phyloP scores from a whole-genome alignment of 495 filamentous ascomycete genomes.

The Tuber umbilicatum region DNA sequence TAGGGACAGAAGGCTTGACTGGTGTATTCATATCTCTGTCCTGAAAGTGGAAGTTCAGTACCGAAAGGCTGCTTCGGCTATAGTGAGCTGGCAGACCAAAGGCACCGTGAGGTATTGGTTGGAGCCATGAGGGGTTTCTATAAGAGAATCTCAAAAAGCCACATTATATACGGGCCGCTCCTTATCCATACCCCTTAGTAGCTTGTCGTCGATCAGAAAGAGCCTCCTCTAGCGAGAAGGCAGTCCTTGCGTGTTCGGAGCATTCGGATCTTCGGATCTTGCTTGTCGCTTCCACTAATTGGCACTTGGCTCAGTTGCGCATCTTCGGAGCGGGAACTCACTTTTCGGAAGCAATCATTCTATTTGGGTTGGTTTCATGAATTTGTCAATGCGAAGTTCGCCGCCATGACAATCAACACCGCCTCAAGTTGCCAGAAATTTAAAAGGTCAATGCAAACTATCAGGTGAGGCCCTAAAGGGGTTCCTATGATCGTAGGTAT shows the following conservation, averaged over 20 bases:
- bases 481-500: background rate
- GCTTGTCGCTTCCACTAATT: background rate
- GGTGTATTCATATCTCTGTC: background rate
- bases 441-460: background rate
- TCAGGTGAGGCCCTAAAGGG: background rate
- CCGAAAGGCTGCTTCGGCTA: background rate
- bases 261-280: background rate
- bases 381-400: background rate
- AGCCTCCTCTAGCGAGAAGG: background rate
- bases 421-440: background rate
- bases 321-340: background rate
- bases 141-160: background rate
- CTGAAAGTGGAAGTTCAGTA: background rate
- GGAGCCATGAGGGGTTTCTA: conserved; percentile 3
- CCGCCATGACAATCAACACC: background rate
- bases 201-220: background rate
- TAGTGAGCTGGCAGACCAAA: background rate
- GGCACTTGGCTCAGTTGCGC: background rate
- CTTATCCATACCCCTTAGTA: background rate
- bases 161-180: background rate
- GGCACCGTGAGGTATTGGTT: background rate
- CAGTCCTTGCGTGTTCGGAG: background rate
- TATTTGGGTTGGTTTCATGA: background rate
- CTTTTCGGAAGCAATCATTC: background rate
- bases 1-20: background rate